These are phyloP conservation scores for Carex parvula DNA, from an alignment of 176 grass and related monocot species.

Conservation along the genomic window DNA sequence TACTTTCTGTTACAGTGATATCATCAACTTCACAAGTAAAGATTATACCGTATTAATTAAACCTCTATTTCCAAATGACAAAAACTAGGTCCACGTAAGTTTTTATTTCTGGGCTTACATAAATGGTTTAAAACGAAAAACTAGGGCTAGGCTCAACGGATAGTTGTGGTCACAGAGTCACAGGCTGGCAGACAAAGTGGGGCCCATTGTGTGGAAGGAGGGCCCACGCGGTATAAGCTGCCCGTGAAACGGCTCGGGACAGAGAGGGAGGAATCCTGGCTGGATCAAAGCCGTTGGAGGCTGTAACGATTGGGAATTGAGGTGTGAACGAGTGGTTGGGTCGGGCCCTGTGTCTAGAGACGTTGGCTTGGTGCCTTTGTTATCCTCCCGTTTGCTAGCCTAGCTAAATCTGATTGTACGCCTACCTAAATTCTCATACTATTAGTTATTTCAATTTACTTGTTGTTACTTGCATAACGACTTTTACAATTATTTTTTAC, in stretches of 20 bases:
- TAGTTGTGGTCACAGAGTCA: not conserved
- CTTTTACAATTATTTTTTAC: not conserved
- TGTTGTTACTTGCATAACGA: not conserved
- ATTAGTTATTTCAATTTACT: not conserved
- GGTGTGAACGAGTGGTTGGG: not conserved
- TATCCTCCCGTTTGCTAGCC: not conserved
- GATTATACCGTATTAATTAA: not conserved
- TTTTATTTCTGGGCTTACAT: not conserved
- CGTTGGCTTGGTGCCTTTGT: not conserved
- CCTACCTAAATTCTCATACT: slow-evolving; percentile 23
- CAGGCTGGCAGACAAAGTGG: slow-evolving; percentile 18
- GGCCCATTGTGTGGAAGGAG: not conserved
- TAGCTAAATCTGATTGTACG: not conserved
- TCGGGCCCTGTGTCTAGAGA: slow-evolving; percentile 5
- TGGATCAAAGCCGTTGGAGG: slow-evolving; percentile 15
- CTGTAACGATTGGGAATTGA: not conserved
- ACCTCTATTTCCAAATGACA: not conserved
- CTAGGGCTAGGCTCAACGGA: slow-evolving; percentile 26
- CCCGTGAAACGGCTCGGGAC: slow-evolving; percentile 14
- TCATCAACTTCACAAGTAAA: not conserved
- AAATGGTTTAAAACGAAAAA: slow-evolving; percentile 15
- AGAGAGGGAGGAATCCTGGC: not conserved
- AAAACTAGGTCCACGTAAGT: not conserved
- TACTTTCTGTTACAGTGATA: not conserved
- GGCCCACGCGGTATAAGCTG: not conserved